Base-by-base conservation (phyloP, 176 grass and related monocot species). In the Carex cristatella region DNA sequence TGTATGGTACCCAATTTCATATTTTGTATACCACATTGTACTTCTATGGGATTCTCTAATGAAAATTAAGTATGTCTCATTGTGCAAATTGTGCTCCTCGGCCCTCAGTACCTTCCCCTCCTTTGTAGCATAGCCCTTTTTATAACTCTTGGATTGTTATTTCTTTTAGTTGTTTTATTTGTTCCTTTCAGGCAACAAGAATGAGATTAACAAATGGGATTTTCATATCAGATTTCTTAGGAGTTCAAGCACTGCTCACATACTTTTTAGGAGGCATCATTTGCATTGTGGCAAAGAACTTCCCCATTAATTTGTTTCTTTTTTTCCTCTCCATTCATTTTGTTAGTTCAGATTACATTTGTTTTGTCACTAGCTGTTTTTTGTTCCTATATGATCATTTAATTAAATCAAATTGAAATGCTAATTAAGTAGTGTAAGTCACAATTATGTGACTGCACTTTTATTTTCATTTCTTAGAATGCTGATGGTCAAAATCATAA, bases 141-240 rank as follows among this genome's bases (percentile, higher is more conserved):
- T 56, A 32, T 56, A 16, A 16, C 27, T 49, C n/a, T 3, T 46
- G 31, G 10, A 55, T 54, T 32, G 27, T 77, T 56, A 70, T 12
- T 77, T 77, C 7, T 56, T 56, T 7, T 77, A 7, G 4, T 56
- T 48, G 4, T 56, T 15, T 32, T 54, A 32, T 33, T 3, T 31
- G 4, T 55, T 77, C 32, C 49, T 77, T 77, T 77, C 73, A 77
- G 73, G 73, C n/a, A 77, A 57, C 16, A 51, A 51, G 48, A 51
- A 23, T 56, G 5, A 77, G 4, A 8, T 55, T 76, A 31, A 28
- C 49, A 31, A 14, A 77, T 56, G 27, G 4, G 49, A 77, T 55
- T 77, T 31, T 11, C 27, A 16, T 32, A 16, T 56, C 48, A 77
- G 28, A 6, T 77, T 56, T 77, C 10, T 55, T 49, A 55, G 23